Percentiles rank a stretch among this genome's conserved stretches.
Evolutionary conservation across 805 yeast genomes (phyloP).

Genomic region (Torulaspora franciscae): DNA sequence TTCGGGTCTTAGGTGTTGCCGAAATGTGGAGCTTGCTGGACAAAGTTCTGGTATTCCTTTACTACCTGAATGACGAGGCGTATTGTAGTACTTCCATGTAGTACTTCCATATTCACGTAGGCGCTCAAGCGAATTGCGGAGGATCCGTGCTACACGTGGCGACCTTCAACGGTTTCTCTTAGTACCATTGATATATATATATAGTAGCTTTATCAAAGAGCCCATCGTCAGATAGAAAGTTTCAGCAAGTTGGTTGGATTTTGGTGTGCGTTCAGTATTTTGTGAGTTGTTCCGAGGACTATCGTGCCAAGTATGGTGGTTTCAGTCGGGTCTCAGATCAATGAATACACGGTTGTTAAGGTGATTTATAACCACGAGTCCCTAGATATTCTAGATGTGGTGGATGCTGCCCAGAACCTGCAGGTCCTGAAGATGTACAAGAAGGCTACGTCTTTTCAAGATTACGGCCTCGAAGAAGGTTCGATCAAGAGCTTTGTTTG

Average conservation of each 20-base stretch:
- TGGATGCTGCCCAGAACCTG: neutral
- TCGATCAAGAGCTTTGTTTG: constrained; percentile 1
- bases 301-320: neutral
- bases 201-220: no score
- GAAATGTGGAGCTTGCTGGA: no score
- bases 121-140: no score
- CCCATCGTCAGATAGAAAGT: neutral
- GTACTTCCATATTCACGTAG: no score
- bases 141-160: no score
- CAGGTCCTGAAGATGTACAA: constrained; percentile 6
- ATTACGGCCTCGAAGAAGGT: neutral
- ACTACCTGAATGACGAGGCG: no score
- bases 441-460: neutral
- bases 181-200: no score
- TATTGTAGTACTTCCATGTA: no score
- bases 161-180: no score
- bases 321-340: constrained; percentile 3
- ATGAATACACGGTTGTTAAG: constrained; percentile 3
- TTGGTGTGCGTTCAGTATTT: neutral
- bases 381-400: constrained; percentile 5
- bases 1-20: no score
- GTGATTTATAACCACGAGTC: neutral
- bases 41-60: no score
- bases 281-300: neutral
- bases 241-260: neutral